These are phyloP conservation scores for Alternaria solani DNA, from an alignment of 2,329 filamentous ascomycete genomes.

Conservation along the genomic window DNA sequence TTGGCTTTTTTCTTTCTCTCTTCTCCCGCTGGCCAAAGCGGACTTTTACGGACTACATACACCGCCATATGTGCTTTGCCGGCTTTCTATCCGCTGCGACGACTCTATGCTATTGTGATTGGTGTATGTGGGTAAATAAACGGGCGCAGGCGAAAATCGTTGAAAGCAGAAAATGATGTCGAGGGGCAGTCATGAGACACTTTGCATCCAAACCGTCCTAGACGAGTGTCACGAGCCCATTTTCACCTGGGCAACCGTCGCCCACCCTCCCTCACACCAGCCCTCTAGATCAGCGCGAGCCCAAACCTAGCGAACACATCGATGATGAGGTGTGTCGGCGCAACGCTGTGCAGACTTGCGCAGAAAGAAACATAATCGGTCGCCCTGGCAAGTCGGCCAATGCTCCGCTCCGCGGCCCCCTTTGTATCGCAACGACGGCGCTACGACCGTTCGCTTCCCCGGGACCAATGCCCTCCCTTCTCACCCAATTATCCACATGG, in stretches of 20 bases:
- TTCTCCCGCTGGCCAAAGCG: not conserved
- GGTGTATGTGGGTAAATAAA: not conserved
- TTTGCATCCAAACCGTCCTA: not conserved
- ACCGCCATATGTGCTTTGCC: constrained; percentile 18
- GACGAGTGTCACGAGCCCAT: constrained; percentile 7
- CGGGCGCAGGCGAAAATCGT: not conserved
- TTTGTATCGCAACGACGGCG: constrained; percentile 4
- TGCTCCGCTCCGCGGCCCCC: constrained; percentile 4
- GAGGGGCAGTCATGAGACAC: constrained; percentile 14
- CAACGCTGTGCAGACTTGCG: not conserved
- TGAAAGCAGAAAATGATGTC: constrained; percentile 12
- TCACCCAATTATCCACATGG: constrained; percentile 6
- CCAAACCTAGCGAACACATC: not conserved
- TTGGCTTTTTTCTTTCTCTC: not conserved
- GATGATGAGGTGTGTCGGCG: not conserved
- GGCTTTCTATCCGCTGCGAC: constrained; percentile 2
- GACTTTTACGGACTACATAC: constrained; percentile 6
- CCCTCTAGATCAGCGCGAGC: not conserved
- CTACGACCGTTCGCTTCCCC: constrained; percentile 4
- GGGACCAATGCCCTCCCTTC: constrained; percentile 2
- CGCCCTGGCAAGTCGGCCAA: constrained; percentile 6
- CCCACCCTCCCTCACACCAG: not conserved
- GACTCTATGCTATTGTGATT: constrained; percentile 2
- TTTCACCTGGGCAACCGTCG: not conserved
- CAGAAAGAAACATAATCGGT: constrained; percentile 2